Evolutionary conservation across 2,329 filamentous ascomycete genomes (phyloP).

Genomic region (Gaeumannomyces sp.): DNA sequence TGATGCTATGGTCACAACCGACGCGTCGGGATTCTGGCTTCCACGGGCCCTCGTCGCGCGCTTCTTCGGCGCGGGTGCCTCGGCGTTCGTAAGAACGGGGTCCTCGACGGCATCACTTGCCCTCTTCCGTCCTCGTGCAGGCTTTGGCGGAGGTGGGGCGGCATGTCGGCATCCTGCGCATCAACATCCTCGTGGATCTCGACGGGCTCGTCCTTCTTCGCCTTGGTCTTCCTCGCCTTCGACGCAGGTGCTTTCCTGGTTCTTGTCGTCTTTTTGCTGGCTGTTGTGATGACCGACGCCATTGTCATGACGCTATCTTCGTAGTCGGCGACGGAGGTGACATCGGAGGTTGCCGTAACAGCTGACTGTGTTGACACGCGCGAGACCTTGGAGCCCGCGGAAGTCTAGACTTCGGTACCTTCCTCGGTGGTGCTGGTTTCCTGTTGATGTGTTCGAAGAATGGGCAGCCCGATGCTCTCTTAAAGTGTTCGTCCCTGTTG

Average conservation of each 20-base stretch:
- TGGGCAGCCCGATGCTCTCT: slow-evolving; percentile 68
- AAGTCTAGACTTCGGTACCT: slow-evolving; percentile 45
- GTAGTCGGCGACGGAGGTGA: slow-evolving; percentile 38
- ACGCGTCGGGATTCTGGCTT: slow-evolving; percentile 37
- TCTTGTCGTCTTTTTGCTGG: slow-evolving; percentile 41
- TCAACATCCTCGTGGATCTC: slow-evolving; percentile 37
- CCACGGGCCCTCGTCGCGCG: slow-evolving; percentile 45
- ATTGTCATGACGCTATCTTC: slow-evolving; percentile 57
- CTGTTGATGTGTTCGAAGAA: slow-evolving; percentile 70
- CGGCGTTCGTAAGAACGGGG: slow-evolving; percentile 32
- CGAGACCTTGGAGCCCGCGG: slow-evolving; percentile 62
- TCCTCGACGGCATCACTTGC: slow-evolving; percentile 54
- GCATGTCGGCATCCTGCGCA: slow-evolving; percentile 23
- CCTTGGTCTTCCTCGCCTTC: slow-evolving; percentile 39
- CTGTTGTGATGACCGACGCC: slow-evolving; percentile 52
- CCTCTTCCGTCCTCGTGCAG: slow-evolving; percentile 54
- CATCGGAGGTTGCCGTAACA: slow-evolving; percentile 43
- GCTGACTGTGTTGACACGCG: slow-evolving; percentile 56
- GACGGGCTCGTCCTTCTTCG: slow-evolving; percentile 48
- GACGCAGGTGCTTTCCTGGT: slow-evolving; percentile 49
- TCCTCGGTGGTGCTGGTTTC: slow-evolving; percentile 47
- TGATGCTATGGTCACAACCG: slow-evolving; percentile 26
- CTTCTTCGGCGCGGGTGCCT: slow-evolving; percentile 53
- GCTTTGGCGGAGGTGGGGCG: slow-evolving; percentile 32
- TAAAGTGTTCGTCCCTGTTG: slow-evolving; percentile 74